A percentile compares a stretch with the other conserved stretches of the same genome.
Conservation (phyloP, 169 alveolate species). For the Plasmodium billcollinsi region DNA sequence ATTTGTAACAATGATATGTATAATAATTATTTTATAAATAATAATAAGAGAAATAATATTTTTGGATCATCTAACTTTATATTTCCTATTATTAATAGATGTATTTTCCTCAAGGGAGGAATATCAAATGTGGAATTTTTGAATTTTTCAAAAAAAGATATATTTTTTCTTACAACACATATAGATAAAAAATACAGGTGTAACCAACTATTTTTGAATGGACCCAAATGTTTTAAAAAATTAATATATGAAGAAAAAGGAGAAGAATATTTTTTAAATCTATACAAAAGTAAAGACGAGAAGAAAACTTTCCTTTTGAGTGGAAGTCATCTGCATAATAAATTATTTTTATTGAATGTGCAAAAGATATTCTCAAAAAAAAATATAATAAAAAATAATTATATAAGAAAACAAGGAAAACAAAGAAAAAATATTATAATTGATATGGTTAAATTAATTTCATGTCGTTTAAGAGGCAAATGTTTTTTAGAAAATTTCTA, state of each 20-base stretch:
- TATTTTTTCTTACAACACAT: conserved; percentile 22
- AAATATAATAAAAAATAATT: conserved; percentile 1
- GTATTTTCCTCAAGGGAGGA: conserved; percentile 19
- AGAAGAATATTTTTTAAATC: conserved; percentile 35
- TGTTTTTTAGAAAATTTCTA: conserved; percentile 22
- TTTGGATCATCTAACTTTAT: neutral
- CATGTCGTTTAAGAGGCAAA: conserved; percentile 18
- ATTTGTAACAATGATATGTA: no score
- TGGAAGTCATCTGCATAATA: conserved; percentile 47
- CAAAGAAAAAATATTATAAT: no score
- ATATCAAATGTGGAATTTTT: conserved; percentile 31
- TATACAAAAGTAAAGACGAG: conserved; percentile 46
- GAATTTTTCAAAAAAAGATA: neutral
- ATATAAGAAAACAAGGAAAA: neutral
- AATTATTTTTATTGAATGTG: conserved; percentile 11
- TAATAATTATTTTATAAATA: neutral
- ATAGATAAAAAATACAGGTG: conserved; percentile 38
- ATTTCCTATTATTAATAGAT: neutral
- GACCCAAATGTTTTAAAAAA: neutral
- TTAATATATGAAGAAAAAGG: conserved; percentile 23
- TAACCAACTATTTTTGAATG: conserved; percentile 16
- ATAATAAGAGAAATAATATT: neutral
- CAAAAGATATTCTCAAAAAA: neutral
- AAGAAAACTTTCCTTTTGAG: conserved; percentile 46
- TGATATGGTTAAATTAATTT: neutral